Evolutionary conservation across 352 stramenopile genomes (phyloP).

Genomic region (Peronospora farinosa): DNA sequence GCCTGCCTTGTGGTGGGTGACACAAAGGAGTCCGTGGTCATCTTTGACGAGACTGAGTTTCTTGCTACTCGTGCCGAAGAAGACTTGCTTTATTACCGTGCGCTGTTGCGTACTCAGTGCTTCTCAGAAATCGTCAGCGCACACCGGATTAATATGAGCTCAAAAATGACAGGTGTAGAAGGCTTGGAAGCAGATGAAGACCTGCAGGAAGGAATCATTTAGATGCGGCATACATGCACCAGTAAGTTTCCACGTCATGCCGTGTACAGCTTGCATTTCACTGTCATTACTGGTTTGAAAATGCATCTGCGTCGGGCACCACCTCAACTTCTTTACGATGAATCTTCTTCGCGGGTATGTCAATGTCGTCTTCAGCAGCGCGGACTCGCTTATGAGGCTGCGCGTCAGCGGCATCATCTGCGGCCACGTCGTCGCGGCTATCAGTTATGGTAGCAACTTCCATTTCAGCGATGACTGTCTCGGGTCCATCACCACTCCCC

Average conservation of each 20-base stretch:
- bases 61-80: constrained; percentile 49
- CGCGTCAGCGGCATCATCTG: background rate
- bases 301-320: constrained; percentile 1
- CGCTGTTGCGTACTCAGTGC: constrained; percentile 68
- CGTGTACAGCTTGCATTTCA: constrained; percentile 11
- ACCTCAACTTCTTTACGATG: constrained; percentile 12
- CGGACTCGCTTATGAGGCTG: constrained; percentile 25
- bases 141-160: constrained; percentile 58
- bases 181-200: constrained; percentile 28
- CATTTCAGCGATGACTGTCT: constrained; percentile 9
- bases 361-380: constrained; percentile 6
- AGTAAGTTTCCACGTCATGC: constrained; percentile 1
- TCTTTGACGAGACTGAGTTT: constrained; percentile 84
- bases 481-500: constrained; percentile 4
- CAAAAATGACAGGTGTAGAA: constrained; percentile 26
- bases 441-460: constrained; percentile 8
- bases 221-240: constrained; percentile 1
- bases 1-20: constrained; percentile 77
- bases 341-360: constrained; percentile 26
- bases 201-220: constrained; percentile 48
- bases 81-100: constrained; percentile 59
- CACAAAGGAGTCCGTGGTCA: constrained; percentile 82
- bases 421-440: constrained; percentile 2
- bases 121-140: constrained; percentile 82
- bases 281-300: constrained; percentile 14